Conservation (phyloP, 163 green algal genomes). For the Volvox carteri region DNA sequence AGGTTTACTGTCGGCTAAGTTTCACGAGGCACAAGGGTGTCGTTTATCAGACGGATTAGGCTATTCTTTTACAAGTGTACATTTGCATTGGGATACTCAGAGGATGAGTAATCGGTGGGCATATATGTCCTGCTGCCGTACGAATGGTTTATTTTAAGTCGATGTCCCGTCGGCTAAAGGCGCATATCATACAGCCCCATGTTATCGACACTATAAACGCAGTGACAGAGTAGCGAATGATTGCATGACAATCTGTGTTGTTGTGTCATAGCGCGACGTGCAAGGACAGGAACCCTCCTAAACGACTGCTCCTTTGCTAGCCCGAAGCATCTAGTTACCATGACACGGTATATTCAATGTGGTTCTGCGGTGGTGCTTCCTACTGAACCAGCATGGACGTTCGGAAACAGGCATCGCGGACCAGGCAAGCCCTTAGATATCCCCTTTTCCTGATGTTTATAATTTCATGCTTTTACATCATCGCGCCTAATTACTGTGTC, state of each 20-base stretch:
- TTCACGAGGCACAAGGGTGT: too few relatives aligned
- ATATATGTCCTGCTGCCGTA: neutral
- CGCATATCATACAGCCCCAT: neutral
- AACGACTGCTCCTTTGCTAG: neutral
- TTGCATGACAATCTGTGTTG: neutral
- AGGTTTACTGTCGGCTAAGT: too few relatives aligned
- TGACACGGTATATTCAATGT: constrained; percentile 35
- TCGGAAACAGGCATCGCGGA: neutral
- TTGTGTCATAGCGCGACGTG: neutral
- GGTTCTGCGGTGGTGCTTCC: constrained; percentile 16
- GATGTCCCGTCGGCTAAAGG: constrained; percentile 24
- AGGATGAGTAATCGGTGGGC: too few relatives aligned
- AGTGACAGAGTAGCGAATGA: neutral
- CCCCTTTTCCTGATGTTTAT: too few relatives aligned
- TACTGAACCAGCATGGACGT: constrained; percentile 29
- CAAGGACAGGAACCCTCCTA: neutral
- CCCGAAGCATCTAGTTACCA: neutral
- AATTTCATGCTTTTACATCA: too few relatives aligned
- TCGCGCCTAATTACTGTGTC: too few relatives aligned
- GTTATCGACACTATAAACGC: neutral
- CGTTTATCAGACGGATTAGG: too few relatives aligned
- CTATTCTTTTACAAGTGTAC: too few relatives aligned
- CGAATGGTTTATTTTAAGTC: neutral
- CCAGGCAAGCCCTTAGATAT: too few relatives aligned
- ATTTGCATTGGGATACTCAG: too few relatives aligned